Conservation (phyloP, 257 asterid genomes). For the Solanum habrochaites region DNA sequence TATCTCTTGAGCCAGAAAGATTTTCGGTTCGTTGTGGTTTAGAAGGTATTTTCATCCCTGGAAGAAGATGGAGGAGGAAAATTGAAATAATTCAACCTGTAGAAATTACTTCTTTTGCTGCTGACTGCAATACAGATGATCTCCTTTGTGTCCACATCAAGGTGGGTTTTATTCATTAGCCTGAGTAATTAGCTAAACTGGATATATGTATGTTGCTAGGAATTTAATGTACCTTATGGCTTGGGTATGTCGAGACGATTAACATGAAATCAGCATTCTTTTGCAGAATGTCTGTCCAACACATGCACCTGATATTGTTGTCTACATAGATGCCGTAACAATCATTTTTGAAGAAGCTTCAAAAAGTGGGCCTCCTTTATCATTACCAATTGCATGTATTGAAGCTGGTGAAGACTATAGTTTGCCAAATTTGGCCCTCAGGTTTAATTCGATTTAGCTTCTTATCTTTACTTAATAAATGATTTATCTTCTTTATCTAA, state of each 20-base stretch:
- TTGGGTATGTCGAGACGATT: neutral
- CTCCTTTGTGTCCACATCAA: slow-evolving; percentile 88
- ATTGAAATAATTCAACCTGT: slow-evolving; percentile 87
- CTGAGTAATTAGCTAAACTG: neutral
- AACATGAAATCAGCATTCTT: slow-evolving; percentile 5
- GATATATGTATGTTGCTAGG: neutral
- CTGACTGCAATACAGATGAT: slow-evolving; percentile 89
- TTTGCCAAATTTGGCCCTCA: slow-evolving; percentile 84
- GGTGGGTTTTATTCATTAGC: slow-evolving; percentile 28
- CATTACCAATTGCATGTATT: slow-evolving; percentile 73
- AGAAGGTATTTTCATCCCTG: slow-evolving; percentile 94
- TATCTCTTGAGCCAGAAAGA: slow-evolving; percentile 82
- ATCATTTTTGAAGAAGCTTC: slow-evolving; percentile 87
- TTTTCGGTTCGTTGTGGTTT: slow-evolving; percentile 93
- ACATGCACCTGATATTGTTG: slow-evolving; percentile 62
- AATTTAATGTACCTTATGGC: neutral
- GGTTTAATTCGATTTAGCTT: slow-evolving; percentile 30
- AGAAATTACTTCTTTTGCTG: slow-evolving; percentile 63
- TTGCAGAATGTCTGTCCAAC: slow-evolving; percentile 86
- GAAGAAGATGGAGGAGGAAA: slow-evolving; percentile 95
- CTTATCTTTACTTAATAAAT: neutral
- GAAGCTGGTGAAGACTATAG: slow-evolving; percentile 76
- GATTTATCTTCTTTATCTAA: neutral
- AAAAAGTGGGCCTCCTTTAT: slow-evolving; percentile 64
- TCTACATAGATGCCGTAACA: slow-evolving; percentile 78